Base-by-base conservation (phyloP, 768 basidiomycete species). In the Hortiboletus campestris region DNA sequence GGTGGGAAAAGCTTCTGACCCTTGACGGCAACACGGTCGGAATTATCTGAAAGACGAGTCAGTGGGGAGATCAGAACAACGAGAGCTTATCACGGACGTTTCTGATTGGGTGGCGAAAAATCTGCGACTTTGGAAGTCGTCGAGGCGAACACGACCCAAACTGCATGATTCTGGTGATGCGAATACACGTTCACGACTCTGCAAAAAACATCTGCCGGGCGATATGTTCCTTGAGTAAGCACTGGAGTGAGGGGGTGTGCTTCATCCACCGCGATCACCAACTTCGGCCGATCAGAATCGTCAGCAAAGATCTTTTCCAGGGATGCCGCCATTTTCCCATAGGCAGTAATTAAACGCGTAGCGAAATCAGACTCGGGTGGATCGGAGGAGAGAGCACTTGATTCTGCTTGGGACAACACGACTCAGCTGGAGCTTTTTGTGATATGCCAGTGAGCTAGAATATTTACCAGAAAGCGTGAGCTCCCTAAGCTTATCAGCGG, bases 131-230 rank as follows among this genome's bases (percentile, higher is more conserved):
- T 55, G 5, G 59, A 62, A 3, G 56, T 52, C 1, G 59, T 65
- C 2, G 63, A 64, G 3, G 50, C 60, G 7, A 65, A 65, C 13
- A 53, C 57, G 1, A 55, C 49, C 63, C 63, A 65, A 16, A 62
- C 42, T 0, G n/a, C 46, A 32, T 65, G 42, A 2, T 38, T 16
- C 6, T 28, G 2, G 13, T 25, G 2, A n/a, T 56, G 59, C 0
- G 63, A 65, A 44, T 56, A 62, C 4, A 41, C n/a, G 10, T 50
- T 61, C 0, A 58, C 43, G 0, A 48, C 38, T 20, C 51, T 53
- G 41, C 49, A 49, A 0, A 63, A 17, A 3, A 57, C 29, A 14
- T 64, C 51, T 4, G 46, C 59, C 0, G 51, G 59, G 1, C 46
- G 51, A 31, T 61, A 49, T 29, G 5, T 6, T 6, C 13, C 6